These are phyloP conservation scores for Centella asiatica DNA, from an alignment of 129 eudicot genomes.

Conservation along the genomic window DNA sequence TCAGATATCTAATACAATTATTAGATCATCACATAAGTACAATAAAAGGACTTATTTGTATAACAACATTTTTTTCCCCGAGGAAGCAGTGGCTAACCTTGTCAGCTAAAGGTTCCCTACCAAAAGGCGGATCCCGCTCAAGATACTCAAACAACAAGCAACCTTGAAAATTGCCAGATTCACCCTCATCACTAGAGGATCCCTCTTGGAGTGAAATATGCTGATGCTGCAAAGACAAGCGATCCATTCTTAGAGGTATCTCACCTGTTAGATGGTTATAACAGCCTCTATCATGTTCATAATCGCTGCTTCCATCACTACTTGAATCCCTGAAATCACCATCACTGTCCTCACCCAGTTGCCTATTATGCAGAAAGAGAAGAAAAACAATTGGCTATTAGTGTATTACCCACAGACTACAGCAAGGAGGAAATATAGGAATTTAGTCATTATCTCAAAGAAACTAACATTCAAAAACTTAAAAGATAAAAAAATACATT, in stretches of 20 bases:
- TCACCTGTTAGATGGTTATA: slow-evolving; percentile 24
- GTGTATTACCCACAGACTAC: no score
- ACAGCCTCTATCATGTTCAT: slow-evolving; percentile 52
- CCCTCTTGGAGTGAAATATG: slow-evolving; percentile 53
- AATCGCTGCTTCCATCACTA: slow-evolving; percentile 85
- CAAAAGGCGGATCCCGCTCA: slow-evolving; percentile 59
- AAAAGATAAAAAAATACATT: no score
- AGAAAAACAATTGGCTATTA: no score
- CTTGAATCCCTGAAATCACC: slow-evolving; percentile 82
- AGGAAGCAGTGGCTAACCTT: slow-evolving; percentile 33
- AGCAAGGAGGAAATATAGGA: not conserved
- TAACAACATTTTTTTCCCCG: not conserved
- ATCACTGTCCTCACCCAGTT: slow-evolving; percentile 84
- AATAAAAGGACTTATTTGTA: not conserved
- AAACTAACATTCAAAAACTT: no score
- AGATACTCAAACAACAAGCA: slow-evolving; percentile 59
- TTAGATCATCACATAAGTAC: not conserved
- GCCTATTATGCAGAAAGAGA: slow-evolving; percentile 26
- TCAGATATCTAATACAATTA: slow-evolving; percentile 77
- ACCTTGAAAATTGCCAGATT: slow-evolving; percentile 46
- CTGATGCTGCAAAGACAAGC: slow-evolving; percentile 42
- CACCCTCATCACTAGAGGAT: slow-evolving; percentile 73
- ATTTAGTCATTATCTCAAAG: no score
- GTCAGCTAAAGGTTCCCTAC: slow-evolving; percentile 69
- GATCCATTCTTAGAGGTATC: slow-evolving; percentile 28